phyloP scores from a whole-genome alignment of 805 yeast genomes.

The Kuraishia capsulata region DNA sequence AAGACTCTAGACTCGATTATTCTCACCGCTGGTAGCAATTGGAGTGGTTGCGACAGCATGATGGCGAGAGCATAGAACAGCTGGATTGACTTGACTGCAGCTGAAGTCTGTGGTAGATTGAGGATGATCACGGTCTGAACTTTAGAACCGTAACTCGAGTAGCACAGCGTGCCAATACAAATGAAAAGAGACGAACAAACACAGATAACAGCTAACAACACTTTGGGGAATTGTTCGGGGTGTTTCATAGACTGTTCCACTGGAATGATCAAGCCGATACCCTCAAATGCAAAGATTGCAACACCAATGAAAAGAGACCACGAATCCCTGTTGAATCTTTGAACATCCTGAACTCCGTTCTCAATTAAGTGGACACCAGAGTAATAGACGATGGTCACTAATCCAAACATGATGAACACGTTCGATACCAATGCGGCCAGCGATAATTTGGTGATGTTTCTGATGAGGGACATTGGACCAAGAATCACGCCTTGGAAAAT shows the following conservation, averaged over 20 bases:
- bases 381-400: constrained; percentile 54
- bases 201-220: constrained; percentile 48
- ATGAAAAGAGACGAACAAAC: constrained; percentile 59
- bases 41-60: constrained; percentile 71
- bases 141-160: constrained; percentile 55
- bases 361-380: constrained; percentile 34
- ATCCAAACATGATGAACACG: constrained; percentile 56
- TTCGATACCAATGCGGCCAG: constrained; percentile 67
- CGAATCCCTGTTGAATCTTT: constrained; percentile 41
- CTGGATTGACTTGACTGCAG: constrained; percentile 55
- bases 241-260: constrained; percentile 74
- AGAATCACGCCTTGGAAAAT: constrained; percentile 46
- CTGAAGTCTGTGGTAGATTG: constrained; percentile 62
- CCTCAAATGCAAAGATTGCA: constrained; percentile 84
- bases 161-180: constrained; percentile 59
- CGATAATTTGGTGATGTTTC: constrained; percentile 71
- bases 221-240: constrained; percentile 65
- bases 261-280: constrained; percentile 75
- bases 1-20: constrained; percentile 60
- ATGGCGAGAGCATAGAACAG: constrained; percentile 68
- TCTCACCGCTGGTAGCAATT: constrained; percentile 70
- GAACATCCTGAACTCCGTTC: constrained; percentile 39
- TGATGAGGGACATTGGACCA: constrained; percentile 59
- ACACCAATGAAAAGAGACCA: constrained; percentile 76
- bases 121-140: constrained; percentile 62